These are phyloP conservation scores for Canavalia gladiata DNA, from an alignment of 306 rosid genomes.

Conservation along the genomic window DNA sequence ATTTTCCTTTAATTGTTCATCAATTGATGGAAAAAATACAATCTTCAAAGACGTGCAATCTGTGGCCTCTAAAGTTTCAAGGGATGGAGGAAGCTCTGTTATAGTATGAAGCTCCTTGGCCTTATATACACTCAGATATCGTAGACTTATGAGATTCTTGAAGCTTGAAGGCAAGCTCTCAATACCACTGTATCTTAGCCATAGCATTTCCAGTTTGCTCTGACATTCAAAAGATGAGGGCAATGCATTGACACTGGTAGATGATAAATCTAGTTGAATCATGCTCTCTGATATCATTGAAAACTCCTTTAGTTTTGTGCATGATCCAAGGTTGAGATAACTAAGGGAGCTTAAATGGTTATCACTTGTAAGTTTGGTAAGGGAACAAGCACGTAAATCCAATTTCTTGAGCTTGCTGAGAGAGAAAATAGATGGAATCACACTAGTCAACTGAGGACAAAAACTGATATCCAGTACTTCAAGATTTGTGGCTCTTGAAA, in stretches of 20 bases:
- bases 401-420: conserved; percentile 14
- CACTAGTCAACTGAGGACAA: not conserved
- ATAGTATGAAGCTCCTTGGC: not conserved
- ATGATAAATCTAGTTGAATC: not conserved
- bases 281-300: not conserved
- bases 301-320: not conserved
- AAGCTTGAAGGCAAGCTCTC: conserved; percentile 2
- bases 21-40: too few species aligned
- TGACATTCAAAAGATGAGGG: not conserved
- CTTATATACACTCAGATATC: not conserved
- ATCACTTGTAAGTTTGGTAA: not conserved
- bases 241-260: not conserved
- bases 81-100: too few species aligned
- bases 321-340: not conserved
- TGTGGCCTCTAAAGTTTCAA: too few species aligned
- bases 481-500: conserved; percentile 34
- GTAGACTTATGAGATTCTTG: not conserved
- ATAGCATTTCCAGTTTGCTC: not conserved
- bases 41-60: too few species aligned
- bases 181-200: not conserved
- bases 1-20: too few species aligned
- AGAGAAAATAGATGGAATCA: not conserved
- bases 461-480: not conserved
- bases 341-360: not conserved
- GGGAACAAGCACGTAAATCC: not conserved